Percentiles rank a stretch among this genome's conserved stretches.
These are phyloP conservation scores for Botrytis fragariae DNA, from an alignment of 2,329 filamentous ascomycete genomes.

Conservation along the genomic window DNA sequence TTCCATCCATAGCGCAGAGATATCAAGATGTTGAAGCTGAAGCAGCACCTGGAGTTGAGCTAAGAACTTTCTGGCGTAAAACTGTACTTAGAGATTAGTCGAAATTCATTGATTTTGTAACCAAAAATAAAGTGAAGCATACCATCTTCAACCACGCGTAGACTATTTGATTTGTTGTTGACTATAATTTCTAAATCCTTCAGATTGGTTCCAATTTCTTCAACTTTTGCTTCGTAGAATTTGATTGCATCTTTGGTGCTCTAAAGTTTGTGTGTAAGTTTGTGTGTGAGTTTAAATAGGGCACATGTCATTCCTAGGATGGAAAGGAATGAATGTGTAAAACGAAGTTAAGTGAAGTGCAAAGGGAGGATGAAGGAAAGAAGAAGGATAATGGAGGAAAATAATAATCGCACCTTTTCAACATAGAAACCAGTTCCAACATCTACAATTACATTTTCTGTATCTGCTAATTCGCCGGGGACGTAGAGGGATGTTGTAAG, in stretches of 20 bases:
- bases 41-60: conserved; percentile 41
- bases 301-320: background rate
- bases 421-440: conserved; percentile 93
- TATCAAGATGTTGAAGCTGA: conserved; percentile 39
- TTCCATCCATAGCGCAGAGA: background rate
- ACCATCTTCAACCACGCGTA: conserved; percentile 88
- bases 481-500: conserved; percentile 95
- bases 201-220: conserved; percentile 62
- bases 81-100: conserved; percentile 40
- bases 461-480: conserved; percentile 71
- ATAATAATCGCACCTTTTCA: conserved; percentile 65
- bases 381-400: background rate
- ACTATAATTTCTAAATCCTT: conserved; percentile 68
- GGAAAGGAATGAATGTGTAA: background rate
- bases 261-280: conserved; percentile 34
- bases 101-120: conserved; percentile 13
- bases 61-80: conserved; percentile 51
- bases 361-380: background rate
- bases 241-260: conserved; percentile 58
- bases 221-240: conserved; percentile 68
- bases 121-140: conserved; percentile 25
- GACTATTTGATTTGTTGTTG: conserved; percentile 75
- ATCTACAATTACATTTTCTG: conserved; percentile 81
- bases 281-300: too few species aligned
- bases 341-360: background rate